Conservation (phyloP, 352 stramenopile genomes). For the Phytophthora constricta region DNA sequence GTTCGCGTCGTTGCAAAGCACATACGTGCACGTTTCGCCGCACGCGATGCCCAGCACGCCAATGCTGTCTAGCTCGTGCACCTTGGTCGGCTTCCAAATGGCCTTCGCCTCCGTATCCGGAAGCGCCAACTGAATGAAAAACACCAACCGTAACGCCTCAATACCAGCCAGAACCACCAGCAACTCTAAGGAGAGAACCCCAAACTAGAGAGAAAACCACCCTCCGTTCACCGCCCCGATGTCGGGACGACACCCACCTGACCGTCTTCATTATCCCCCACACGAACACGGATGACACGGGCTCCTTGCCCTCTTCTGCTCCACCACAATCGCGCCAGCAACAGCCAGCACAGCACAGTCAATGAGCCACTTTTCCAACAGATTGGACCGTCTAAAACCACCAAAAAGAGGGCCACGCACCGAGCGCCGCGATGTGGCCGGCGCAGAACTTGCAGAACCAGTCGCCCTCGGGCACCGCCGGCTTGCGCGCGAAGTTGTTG, state of each 20-base stretch:
- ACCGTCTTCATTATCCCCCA: slow-evolving; percentile 87
- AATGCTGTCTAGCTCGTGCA: slow-evolving; percentile 68
- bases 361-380: slow-evolving; percentile 5
- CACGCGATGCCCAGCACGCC: slow-evolving; percentile 71
- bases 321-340: no score
- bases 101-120: slow-evolving; percentile 51
- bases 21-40: slow-evolving; percentile 66
- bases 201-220: slow-evolving; percentile 6
- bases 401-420: slow-evolving; percentile 45
- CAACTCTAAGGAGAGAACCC: background rate
- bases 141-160: slow-evolving; percentile 8
- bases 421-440: slow-evolving; percentile 55
- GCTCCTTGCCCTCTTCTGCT: slow-evolving; percentile 44
- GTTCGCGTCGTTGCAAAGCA: slow-evolving; percentile 74
- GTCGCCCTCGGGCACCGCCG: slow-evolving; percentile 77
- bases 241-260: slow-evolving; percentile 49
- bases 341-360: slow-evolving; percentile 18
- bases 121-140: slow-evolving; percentile 53
- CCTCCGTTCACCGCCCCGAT: slow-evolving; percentile 12
- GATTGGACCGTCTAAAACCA: no score
- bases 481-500: slow-evolving; percentile 80
- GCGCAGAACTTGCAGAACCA: slow-evolving; percentile 90
- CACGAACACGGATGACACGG: slow-evolving; percentile 68
- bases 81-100: slow-evolving; percentile 63
- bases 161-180: background rate